These are phyloP conservation scores for Tetrahymena elliotti DNA, from an alignment of 73 alveolate species.

Conservation along the genomic window DNA sequence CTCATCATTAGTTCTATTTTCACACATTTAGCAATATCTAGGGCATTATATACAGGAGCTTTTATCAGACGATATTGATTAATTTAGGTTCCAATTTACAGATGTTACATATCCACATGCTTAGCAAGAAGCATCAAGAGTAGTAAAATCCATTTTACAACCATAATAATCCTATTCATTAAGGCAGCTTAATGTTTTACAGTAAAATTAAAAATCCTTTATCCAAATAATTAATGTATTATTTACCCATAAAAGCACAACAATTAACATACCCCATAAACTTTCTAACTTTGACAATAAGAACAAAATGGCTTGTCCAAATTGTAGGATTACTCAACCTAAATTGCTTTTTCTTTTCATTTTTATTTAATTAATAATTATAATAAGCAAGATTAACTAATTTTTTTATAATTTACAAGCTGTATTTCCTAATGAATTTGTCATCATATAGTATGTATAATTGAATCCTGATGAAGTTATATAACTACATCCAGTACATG, in stretches of 20 bases:
- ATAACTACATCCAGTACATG: neutral
- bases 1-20: neutral
- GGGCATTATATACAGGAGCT: neutral
- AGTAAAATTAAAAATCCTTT: neutral
- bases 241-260: neutral
- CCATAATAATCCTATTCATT: neutral
- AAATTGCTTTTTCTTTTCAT: neutral
- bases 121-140: neutral
- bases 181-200: neutral
- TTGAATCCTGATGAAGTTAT: neutral
- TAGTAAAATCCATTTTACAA: neutral
- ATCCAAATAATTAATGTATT: neutral
- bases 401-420: neutral
- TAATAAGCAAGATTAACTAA: neutral
- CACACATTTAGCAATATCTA: neutral
- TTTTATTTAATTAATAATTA: neutral
- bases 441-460: neutral
- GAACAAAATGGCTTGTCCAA: neutral
- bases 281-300: neutral
- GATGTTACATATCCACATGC: neutral
- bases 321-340: neutral
- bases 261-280: neutral
- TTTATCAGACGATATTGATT: neutral
- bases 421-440: neutral
- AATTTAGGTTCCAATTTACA: neutral